Evolutionary conservation across 495 filamentous ascomycete species (phyloP).

Genomic region (Penicillium diatomitis): DNA sequence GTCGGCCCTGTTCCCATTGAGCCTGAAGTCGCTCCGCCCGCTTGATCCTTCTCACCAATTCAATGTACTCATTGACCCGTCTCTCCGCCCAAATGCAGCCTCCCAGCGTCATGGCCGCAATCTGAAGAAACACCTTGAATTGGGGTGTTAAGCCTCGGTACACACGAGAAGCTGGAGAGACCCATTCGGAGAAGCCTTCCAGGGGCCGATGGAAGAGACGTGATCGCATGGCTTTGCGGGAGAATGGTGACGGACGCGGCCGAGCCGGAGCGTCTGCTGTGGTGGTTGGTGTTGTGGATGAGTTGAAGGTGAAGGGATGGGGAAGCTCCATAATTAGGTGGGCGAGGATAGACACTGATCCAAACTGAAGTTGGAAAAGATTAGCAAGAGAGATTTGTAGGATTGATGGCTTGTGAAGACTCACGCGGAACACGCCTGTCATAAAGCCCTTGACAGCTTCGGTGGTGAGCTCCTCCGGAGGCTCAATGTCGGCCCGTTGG

Average conservation of each 20-base stretch:
- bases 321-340: conserved; percentile 41
- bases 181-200: conserved; percentile 36
- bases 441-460: conserved; percentile 36
- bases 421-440: conserved; percentile 36
- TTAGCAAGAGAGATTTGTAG: neutral
- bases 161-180: conserved; percentile 50
- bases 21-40: conserved; percentile 52
- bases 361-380: conserved; percentile 22
- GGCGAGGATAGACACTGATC: conserved; percentile 38
- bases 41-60: conserved; percentile 44
- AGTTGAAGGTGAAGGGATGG: conserved; percentile 36
- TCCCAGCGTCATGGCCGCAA: conserved; percentile 79
- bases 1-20: conserved; percentile 39
- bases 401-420: conserved; percentile 5
- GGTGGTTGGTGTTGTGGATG: conserved; percentile 11
- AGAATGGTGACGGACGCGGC: conserved; percentile 25
- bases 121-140: conserved; percentile 88
- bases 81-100: conserved; percentile 77
- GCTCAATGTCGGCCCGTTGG: conserved; percentile 29
- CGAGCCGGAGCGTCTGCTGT: conserved; percentile 11
- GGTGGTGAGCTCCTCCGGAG: conserved; percentile 32
- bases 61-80: conserved; percentile 56
- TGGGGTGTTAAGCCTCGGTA: conserved; percentile 79
- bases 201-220: conserved; percentile 35
- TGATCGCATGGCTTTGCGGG: conserved; percentile 27